Evolutionary conservation across 169 alveolate genomes (phyloP), one percentile per base, ranked within the genome.

Genomic region (Plasmodium blacklocki): DNA sequence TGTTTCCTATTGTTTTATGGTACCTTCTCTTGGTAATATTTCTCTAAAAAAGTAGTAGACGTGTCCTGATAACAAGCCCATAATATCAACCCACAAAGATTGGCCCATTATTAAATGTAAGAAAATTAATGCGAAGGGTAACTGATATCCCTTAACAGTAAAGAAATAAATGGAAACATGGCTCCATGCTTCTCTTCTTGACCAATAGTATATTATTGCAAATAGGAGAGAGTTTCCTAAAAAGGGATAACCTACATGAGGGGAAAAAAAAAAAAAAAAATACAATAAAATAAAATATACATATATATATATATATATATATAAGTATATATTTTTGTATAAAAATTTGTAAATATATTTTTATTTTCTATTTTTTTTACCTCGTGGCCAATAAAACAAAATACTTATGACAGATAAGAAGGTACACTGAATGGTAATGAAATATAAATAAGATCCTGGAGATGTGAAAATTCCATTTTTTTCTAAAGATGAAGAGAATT

Each of bases 21-120:
- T 54, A 91, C 95, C 96, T 66, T 93, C 93, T 59, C 94, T 93
- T 8, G 97, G 97, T 62, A 96, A 72, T 49, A 96, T 94, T 63
- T 96, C 98, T 43, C 97, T 89, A 62, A 94, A 68, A 60, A 94
- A 80, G 71, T 89, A 96, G 88, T 95, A 96, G 19, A 93, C 29
- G 74, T 96, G 98, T 2, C 98, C 98, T 12, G 98, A 95, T 14
- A 96, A 71, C 39, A 96, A 88, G 2, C 98, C 98, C 85, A 96
- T 95, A 18, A 96, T 71, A 86, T 96, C 96, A 50, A 94, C 96
- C 88, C 94, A 89, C 67, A 96, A 88, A 5, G 98, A 95, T 32
- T 96, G 96, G 2, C 98, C 98, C 93, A 95, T 96, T 39, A 96
- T 92, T 59, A 96, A 80, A 93, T 96, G 96, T 66, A 96, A 76